Percentiles rank a stretch among this genome's conserved stretches.
Conservation (phyloP, 2,329 filamentous ascomycete species). For the Talaromyces islandicus region DNA sequence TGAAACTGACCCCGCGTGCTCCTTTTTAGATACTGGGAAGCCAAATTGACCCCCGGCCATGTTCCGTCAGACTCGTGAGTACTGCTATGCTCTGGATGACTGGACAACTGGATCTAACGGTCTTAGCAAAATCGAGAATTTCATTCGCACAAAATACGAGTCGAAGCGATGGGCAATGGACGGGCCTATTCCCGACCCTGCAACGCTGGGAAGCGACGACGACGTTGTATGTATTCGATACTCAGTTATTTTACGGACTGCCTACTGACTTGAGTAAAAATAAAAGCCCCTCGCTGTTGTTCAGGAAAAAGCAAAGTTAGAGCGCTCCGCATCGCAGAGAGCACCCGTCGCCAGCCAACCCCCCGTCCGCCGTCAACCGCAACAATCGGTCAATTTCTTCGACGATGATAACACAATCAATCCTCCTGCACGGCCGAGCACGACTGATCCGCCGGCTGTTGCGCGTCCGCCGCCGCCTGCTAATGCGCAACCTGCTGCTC, state of each 20-base stretch:
- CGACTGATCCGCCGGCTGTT: slow-evolving; percentile 57
- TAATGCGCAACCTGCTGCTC: slow-evolving; percentile 50
- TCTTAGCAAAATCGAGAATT: slow-evolving; percentile 89
- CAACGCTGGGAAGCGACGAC: slow-evolving; percentile 81
- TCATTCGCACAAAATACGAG: slow-evolving; percentile 98
- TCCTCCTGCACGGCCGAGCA: slow-evolving; percentile 64
- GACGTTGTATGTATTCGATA: slow-evolving; percentile 53
- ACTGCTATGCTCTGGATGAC: neutral
- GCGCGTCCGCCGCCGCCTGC: slow-evolving; percentile 53
- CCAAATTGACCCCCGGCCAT: slow-evolving; percentile 84
- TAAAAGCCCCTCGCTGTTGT: slow-evolving; percentile 60
- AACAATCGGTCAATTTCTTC: slow-evolving; percentile 69
- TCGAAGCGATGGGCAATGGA: slow-evolving; percentile 99
- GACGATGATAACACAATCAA: slow-evolving; percentile 60
- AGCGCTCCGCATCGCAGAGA: slow-evolving; percentile 53
- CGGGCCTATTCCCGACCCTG: slow-evolving; percentile 86
- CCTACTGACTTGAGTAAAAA: neutral
- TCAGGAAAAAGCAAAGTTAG: slow-evolving; percentile 64
- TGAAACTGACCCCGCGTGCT: slow-evolving; percentile 2
- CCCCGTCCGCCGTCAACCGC: slow-evolving; percentile 37
- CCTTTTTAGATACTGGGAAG: slow-evolving; percentile 72
- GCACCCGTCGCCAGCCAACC: slow-evolving; percentile 34
- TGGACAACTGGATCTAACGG: slow-evolving; percentile 8
- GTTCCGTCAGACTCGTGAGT: slow-evolving; percentile 77
- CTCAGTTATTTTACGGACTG: neutral